phyloP scores from a whole-genome alignment of 257 asterid genomes.

The Nicotiana knightiana region DNA sequence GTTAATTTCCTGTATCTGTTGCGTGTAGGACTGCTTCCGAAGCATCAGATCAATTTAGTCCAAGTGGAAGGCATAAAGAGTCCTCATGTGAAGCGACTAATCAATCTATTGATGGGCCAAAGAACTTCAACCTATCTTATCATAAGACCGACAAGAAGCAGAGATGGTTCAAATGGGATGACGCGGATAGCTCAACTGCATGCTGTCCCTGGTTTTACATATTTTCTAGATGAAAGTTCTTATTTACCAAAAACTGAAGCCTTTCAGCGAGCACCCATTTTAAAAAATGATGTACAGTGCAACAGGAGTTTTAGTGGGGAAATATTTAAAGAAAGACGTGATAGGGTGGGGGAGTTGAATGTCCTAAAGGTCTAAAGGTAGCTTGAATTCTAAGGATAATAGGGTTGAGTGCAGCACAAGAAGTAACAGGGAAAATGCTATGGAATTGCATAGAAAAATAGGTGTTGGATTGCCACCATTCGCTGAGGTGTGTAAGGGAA shows the following conservation, averaged over 20 bases:
- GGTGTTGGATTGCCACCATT: neutral
- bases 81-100: constrained; percentile 40
- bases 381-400: constrained; percentile 27
- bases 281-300: constrained; percentile 45
- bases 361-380: constrained; percentile 23
- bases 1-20: neutral
- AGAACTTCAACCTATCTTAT: constrained; percentile 65
- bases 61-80: constrained; percentile 29
- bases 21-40: constrained; percentile 31
- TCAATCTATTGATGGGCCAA: constrained; percentile 42
- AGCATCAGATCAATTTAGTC: constrained; percentile 32
- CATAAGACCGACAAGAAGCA: constrained; percentile 44
- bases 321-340: constrained; percentile 21
- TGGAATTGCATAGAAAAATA: constrained; percentile 24
- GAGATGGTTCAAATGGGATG: constrained; percentile 43
- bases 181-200: constrained; percentile 62
- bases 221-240: constrained; percentile 49
- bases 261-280: constrained; percentile 27
- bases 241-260: constrained; percentile 32
- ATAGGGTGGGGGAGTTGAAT: constrained; percentile 19
- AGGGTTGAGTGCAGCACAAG: constrained; percentile 27
- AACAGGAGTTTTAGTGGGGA: constrained; percentile 44
- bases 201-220: constrained; percentile 70
- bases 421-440: constrained; percentile 21
- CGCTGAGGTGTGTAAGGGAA: constrained; percentile 23